Evolutionary conservation across 768 basidiomycete genomes (phyloP), one percentile per base, ranked within the genome.

Genomic region (Russula abietina): DNA sequence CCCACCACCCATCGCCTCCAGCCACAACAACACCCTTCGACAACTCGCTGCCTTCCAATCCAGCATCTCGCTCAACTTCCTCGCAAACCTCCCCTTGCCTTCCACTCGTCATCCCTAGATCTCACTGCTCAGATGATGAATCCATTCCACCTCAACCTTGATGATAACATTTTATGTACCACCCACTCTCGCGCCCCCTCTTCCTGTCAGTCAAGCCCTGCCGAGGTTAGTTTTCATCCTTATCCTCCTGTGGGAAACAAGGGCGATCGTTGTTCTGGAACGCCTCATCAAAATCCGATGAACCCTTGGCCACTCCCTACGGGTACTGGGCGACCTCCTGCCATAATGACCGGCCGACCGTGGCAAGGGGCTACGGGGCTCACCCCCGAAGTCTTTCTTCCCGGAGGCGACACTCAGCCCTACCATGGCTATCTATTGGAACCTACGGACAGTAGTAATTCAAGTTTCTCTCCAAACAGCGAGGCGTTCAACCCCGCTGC

Each of bases 221-320:
- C 22, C 30, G 61, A 52, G n/a, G 49, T 50, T 26, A 22, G 30
- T 33, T 32, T 41, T n/a, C 61, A 41, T 10, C 58, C 55, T 28
- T 59, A 60, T 28, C 58, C 50, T 39, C 48, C 33, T 16, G n/a
- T 51, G 14, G 26, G 26, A 12, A 9, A 46, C 26, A 59, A 54
- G 9, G 28, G n/a, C 46, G 33, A 54, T 11, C 45, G 22, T 16
- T 58, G 33, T 39, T 33, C 51, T 53, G 51, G 51, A 14, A 32
- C 45, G 33, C 51, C 57, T 30, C 38, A 58, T n/a, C 62, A 55
- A 8, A 39, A 26, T 59, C 8, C 24, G 22, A 54, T 54, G 12
- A n/a, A 19, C 9, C 19, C 62, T 54, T 63, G 62, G 62, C 28
- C 57, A 11, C 57, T 41, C 22, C 62, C 45, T 3, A 48, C 58